Evolutionary conservation across 805 yeast genomes (phyloP).

Genomic region (Millerozyma miso): DNA sequence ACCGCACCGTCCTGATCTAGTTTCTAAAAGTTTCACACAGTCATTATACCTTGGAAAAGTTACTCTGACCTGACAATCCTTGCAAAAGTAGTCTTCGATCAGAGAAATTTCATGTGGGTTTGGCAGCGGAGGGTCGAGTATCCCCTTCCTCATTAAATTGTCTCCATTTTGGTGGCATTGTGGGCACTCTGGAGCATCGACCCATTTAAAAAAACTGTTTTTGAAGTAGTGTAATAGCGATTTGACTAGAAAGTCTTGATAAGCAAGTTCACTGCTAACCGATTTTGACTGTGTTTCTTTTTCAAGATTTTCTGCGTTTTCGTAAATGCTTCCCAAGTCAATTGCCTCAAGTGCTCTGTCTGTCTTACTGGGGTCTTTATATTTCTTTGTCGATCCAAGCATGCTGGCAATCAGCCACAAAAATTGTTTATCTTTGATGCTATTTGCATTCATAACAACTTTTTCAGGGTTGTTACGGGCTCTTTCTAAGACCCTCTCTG

Average conservation of each 20-base stretch:
- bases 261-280: constrained; percentile 11
- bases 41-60: constrained; percentile 78
- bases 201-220: constrained; percentile 78
- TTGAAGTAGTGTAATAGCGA: constrained; percentile 50
- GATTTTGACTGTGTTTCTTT: constrained; percentile 13
- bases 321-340: constrained; percentile 55
- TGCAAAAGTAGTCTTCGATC: constrained; percentile 65
- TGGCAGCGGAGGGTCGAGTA: constrained; percentile 31
- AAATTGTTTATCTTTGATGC: not conserved
- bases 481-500: not conserved
- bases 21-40: constrained; percentile 55
- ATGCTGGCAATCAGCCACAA: not conserved
- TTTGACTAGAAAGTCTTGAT: constrained; percentile 34
- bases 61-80: constrained; percentile 39
- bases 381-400: constrained; percentile 6
- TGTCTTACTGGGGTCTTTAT: constrained; percentile 12
- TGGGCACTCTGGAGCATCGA: constrained; percentile 62
- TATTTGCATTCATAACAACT: not conserved
- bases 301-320: constrained; percentile 54
- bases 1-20: constrained; percentile 82
- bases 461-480: not conserved
- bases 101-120: constrained; percentile 44
- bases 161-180: constrained; percentile 41
- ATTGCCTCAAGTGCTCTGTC: constrained; percentile 60
- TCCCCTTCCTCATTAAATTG: constrained; percentile 36